phyloP scores from a whole-genome alignment of 139 green algal species.

The Micractinium conductrix region DNA sequence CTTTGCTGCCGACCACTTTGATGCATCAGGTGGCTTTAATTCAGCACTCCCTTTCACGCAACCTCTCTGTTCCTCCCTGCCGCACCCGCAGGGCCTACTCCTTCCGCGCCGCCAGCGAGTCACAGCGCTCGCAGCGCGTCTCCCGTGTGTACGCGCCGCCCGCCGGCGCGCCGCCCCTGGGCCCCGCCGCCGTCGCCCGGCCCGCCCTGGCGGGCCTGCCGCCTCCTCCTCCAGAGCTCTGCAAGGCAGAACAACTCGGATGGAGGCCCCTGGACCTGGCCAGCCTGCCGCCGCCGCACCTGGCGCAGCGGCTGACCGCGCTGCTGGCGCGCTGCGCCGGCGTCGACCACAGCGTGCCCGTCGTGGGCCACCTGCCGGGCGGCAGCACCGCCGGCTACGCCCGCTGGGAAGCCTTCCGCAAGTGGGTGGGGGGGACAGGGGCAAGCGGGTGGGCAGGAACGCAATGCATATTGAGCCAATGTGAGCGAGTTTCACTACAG shows the following conservation, averaged over 20 bases:
- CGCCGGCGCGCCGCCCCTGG: background rate
- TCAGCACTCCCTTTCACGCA: too few relatives aligned
- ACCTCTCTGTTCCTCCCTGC: too few relatives aligned
- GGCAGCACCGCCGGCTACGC: constrained; percentile 21
- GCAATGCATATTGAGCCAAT: too few relatives aligned
- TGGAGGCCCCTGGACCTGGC: constrained; percentile 7
- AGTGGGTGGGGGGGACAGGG: too few relatives aligned
- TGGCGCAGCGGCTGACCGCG: background rate
- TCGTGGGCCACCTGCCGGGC: constrained; percentile 6
- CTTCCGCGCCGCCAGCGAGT: constrained; percentile 17
- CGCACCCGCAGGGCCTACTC: constrained; percentile 7
- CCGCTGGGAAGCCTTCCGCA: constrained; percentile 22
- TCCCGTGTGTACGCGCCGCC: background rate
- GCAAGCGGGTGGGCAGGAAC: too few relatives aligned
- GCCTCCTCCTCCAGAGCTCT: background rate
- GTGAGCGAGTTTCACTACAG: too few relatives aligned
- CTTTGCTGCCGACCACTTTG: too few relatives aligned
- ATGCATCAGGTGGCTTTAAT: too few relatives aligned
- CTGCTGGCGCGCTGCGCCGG: constrained; percentile 7
- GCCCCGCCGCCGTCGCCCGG: background rate
- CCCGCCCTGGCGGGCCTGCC: constrained; percentile 11
- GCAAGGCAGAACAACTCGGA: background rate
- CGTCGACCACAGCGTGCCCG: constrained; percentile 31
- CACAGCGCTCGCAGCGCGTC: constrained; percentile 19
- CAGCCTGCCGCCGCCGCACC: background rate